Evolutionary conservation across 192 early-diverging fungal species (phyloP).

Genomic region (Coemansia erecta): DNA sequence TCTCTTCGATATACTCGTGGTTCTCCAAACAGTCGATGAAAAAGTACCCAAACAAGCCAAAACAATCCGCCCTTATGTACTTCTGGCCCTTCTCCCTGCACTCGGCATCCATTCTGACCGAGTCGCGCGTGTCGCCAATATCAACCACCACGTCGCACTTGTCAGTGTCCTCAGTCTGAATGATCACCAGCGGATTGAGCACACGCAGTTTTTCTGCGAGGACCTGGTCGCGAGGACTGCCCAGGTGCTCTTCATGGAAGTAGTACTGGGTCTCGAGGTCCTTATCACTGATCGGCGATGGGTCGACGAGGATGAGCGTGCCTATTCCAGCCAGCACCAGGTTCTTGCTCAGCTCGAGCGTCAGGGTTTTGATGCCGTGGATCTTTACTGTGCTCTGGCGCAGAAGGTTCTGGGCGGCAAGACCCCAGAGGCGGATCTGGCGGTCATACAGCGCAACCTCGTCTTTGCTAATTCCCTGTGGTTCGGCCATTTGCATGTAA

Average conservation of each 20-base stretch:
- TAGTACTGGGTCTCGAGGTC: conserved; percentile 31
- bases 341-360: conserved; percentile 90
- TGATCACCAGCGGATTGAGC: conserved; percentile 81
- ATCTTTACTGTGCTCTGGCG: conserved; percentile 74
- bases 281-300: conserved; percentile 55
- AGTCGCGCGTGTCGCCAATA: conserved; percentile 44
- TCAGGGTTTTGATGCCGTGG: conserved; percentile 67
- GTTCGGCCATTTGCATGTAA: too few species aligned
- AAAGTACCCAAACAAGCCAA: conserved; percentile 81
- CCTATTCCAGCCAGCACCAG: conserved; percentile 87
- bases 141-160: conserved; percentile 70
- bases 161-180: conserved; percentile 52
- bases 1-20: conserved; percentile 35
- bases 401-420: conserved; percentile 90
- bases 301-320: conserved; percentile 68
- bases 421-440: conserved; percentile 96
- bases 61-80: conserved; percentile 62
- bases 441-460: conserved; percentile 94
- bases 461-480: conserved; percentile 57
- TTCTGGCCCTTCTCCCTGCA: conserved; percentile 55
- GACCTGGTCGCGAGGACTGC: conserved; percentile 32
- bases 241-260: conserved; percentile 9
- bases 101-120: conserved; percentile 51
- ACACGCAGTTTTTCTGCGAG: conserved; percentile 60
- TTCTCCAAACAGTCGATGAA: conserved; percentile 66